Percentiles rank a stretch among this genome's conserved stretches.
These are phyloP conservation scores for Pseudoneurospora amorphoporcata DNA, from an alignment of 495 filamentous ascomycete species.

Conservation along the genomic window DNA sequence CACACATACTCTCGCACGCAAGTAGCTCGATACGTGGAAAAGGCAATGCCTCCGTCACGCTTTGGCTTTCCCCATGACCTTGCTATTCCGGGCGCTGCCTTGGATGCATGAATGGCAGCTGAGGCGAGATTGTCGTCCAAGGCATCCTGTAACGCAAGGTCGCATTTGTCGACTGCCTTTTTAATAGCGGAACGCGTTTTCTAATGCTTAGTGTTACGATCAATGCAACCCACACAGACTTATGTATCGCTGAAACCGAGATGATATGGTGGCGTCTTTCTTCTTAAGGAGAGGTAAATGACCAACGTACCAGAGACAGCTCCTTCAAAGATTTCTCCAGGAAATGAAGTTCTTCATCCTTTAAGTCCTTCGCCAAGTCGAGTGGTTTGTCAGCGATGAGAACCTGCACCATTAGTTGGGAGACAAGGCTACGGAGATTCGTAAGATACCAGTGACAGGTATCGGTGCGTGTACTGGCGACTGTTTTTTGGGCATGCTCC, in stretches of 20 bases:
- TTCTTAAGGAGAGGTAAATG: background rate
- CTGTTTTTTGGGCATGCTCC: constrained; percentile 44
- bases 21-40: constrained; percentile 46
- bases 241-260: background rate
- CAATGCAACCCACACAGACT: background rate
- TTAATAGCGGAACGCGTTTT: background rate
- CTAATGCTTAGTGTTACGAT: background rate
- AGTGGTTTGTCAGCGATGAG: constrained; percentile 31
- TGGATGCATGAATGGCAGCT: background rate
- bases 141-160: background rate
- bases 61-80: constrained; percentile 38
- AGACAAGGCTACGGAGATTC: constrained; percentile 38
- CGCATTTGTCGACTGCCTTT: background rate
- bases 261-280: background rate
- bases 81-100: background rate
- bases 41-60: constrained; percentile 38
- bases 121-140: background rate
- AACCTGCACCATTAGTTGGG: constrained; percentile 44
- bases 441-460: constrained; percentile 25
- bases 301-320: constrained; percentile 12
- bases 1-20: constrained; percentile 36
- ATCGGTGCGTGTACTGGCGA: constrained; percentile 17
- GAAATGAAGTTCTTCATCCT: constrained; percentile 24
- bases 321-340: constrained; percentile 26
- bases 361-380: constrained; percentile 33